These are phyloP conservation scores for Botrytis cinerea DNA, from an alignment of 2,329 filamentous ascomycete species.

Conservation along the genomic window DNA sequence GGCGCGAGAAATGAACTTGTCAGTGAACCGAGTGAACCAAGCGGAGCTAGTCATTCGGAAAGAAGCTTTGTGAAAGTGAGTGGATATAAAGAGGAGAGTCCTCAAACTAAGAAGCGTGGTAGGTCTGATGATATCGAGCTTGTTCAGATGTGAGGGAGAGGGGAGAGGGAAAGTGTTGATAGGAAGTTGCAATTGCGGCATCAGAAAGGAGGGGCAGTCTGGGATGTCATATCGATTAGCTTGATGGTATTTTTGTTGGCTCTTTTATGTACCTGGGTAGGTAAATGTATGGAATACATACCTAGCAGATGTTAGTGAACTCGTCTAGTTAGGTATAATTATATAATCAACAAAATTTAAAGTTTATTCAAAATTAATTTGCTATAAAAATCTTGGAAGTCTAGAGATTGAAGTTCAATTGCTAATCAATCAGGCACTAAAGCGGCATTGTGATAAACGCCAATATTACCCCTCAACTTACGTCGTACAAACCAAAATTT, in stretches of 20 bases:
- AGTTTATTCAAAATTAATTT: background rate
- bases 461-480: constrained; percentile 7
- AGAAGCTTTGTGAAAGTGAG: constrained; percentile 10
- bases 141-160: background rate
- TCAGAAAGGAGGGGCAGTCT: constrained; percentile 2
- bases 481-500: constrained; percentile 17
- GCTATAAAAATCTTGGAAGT: background rate
- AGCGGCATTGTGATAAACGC: background rate
- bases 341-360: background rate
- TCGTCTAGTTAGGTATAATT: background rate
- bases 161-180: background rate
- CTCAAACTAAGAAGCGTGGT: background rate
- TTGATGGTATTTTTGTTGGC: background rate
- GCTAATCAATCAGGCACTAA: background rate
- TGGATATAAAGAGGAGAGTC: background rate
- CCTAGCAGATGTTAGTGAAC: background rate
- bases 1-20: background rate
- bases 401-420: background rate
- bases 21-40: background rate
- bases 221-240: background rate
- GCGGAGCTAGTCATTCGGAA: background rate
- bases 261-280: background rate
- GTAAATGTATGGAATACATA: background rate
- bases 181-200: background rate
- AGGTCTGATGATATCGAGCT: constrained; percentile 20